Evolutionary conservation across 441 rosid species (phyloP).

Genomic region (Jatropha multifida): DNA sequence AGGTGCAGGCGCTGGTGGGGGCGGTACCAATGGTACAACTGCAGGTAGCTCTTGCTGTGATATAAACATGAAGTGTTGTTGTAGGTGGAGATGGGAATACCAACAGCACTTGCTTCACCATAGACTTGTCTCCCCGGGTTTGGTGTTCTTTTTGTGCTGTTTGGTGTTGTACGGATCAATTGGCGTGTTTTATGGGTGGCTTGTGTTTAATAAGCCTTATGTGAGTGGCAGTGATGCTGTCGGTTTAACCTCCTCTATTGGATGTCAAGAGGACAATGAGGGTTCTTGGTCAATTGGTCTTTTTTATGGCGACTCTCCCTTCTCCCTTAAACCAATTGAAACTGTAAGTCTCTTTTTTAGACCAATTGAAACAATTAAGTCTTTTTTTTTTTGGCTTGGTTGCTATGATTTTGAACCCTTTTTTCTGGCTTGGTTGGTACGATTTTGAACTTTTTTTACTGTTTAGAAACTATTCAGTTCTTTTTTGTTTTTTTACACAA

Average conservation of each 20-base stretch:
- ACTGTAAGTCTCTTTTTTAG: conserved; percentile 42
- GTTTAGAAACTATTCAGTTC: not conserved
- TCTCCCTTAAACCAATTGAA: conserved; percentile 88
- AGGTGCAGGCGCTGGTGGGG: conserved; percentile 18
- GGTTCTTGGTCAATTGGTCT: conserved; percentile 98
- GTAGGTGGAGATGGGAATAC: conserved; percentile 40
- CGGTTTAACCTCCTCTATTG: conserved; percentile 46
- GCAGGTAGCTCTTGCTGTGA: conserved; percentile 23
- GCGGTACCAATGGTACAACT: conserved; percentile 10
- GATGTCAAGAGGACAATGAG: conserved; percentile 81
- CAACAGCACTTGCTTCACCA: conserved; percentile 27
- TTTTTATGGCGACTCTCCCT: conserved; percentile 86
- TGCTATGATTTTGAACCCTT: not conserved
- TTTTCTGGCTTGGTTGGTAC: not conserved
- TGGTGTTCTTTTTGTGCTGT: conserved; percentile 48
- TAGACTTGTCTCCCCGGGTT: conserved; percentile 36
- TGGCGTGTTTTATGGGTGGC: conserved; percentile 61
- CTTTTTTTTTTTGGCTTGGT: not conserved
- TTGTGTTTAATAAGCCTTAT: conserved; percentile 42
- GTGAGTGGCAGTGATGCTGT: conserved; percentile 27
- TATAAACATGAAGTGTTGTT: conserved; percentile 37
- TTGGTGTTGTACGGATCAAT: conserved; percentile 60
- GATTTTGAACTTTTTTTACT: not conserved
- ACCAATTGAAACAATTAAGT: no score
- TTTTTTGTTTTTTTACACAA: not conserved